Conservation (phyloP, 2,329 filamentous ascomycete genomes). For the Fusarium nanum region DNA sequence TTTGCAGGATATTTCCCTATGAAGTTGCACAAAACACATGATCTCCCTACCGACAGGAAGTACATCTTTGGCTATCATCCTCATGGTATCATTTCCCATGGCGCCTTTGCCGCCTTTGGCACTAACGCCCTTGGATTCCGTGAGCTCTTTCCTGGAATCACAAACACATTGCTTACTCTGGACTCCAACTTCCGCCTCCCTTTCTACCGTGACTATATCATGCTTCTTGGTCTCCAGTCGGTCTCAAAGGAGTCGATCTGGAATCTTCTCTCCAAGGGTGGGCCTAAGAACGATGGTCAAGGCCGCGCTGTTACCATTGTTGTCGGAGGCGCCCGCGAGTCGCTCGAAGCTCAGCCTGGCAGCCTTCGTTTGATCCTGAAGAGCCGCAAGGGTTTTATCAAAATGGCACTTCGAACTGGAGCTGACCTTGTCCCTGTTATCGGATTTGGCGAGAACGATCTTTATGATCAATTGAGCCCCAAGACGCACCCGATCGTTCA, state of each 20-base stretch:
- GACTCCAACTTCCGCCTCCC: conserved; percentile 96
- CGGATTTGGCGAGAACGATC: conserved; percentile 93
- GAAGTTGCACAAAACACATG: conserved; percentile 83
- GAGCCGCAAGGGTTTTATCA: conserved; percentile 91
- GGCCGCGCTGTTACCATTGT: conserved; percentile 97
- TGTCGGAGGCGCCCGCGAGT: conserved; percentile 90
- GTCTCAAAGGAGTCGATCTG: conserved; percentile 93
- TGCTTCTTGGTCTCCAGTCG: conserved; percentile 86
- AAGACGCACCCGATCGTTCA: conserved; percentile 82
- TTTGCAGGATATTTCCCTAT: conserved; percentile 96
- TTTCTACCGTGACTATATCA: conserved; percentile 93
- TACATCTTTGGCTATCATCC: conserved; percentile 99
- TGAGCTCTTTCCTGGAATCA: conserved; percentile 92
- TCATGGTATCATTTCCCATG: conserved; percentile 96
- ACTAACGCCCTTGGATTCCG: conserved; percentile 91
- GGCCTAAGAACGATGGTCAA: conserved; percentile 82
- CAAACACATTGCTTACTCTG: conserved; percentile 91
- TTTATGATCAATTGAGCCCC: conserved; percentile 90
- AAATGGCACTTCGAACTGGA: conserved; percentile 90
- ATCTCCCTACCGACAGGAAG: conserved; percentile 83
- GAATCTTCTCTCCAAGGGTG: conserved; percentile 85
- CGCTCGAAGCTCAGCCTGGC: conserved; percentile 85
- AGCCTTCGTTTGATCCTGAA: conserved; percentile 81
- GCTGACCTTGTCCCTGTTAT: conserved; percentile 94
- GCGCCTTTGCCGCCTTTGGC: conserved; percentile 91